phyloP scores from a whole-genome alignment of 208 protist genomes.

The Acanthamoeba rhysodes region DNA sequence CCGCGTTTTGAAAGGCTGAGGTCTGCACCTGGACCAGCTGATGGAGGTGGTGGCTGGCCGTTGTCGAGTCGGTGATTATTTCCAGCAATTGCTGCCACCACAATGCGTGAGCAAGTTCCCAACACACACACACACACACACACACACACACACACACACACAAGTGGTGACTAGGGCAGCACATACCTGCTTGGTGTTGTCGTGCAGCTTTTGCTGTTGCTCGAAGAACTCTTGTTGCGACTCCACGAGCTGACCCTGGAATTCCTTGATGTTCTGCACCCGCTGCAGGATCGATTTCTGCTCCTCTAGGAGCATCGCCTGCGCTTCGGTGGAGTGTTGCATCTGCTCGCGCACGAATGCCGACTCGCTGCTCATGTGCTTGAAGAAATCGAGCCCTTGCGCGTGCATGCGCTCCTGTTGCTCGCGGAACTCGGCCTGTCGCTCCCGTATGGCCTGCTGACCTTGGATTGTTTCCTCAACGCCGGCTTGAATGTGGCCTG shows the following conservation, averaged over 20 bases:
- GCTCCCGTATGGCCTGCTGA: background rate
- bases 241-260: conserved; percentile 31
- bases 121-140: background rate
- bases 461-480: background rate
- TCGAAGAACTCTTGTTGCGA: conserved; percentile 40
- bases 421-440: background rate
- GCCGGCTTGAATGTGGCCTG: background rate
- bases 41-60: conserved; percentile 25
- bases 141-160: background rate
- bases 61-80: conserved; percentile 42
- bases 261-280: conserved; percentile 59
- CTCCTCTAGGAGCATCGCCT: background rate
- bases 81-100: conserved; percentile 38
- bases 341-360: conserved; percentile 20
- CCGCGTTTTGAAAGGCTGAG: conserved; percentile 11
- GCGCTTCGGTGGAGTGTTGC: background rate
- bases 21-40: conserved; percentile 41
- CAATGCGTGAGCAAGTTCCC: background rate
- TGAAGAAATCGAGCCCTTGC: conserved; percentile 20
- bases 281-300: conserved; percentile 1
- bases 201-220: conserved; percentile 41
- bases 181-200: conserved; percentile 22
- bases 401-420: conserved; percentile 5
- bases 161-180: background rate
- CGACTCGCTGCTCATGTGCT: conserved; percentile 7